These are phyloP conservation scores for Hypoxylon sp. DNA, from an alignment of 2,329 filamentous ascomycete genomes.

Conservation along the genomic window DNA sequence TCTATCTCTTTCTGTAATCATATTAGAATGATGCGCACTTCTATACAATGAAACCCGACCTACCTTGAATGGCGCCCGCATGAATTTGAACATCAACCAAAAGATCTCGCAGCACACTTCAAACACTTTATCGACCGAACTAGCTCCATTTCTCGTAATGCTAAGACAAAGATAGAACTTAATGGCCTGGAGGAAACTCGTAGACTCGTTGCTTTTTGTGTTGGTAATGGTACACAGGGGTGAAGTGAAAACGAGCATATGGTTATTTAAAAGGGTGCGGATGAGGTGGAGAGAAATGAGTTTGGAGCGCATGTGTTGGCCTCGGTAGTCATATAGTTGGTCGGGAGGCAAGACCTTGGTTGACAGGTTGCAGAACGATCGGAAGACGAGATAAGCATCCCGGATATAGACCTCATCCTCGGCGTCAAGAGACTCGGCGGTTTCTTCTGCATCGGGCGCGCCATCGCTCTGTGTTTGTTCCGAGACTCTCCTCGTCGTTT, in stretches of 20 bases:
- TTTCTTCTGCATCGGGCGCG: conserved; percentile 68
- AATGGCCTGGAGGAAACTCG: conserved; percentile 91
- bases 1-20: conserved; percentile 87
- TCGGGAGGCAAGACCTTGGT: conserved; percentile 92
- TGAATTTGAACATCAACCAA: conserved; percentile 95
- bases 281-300: conserved; percentile 95
- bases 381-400: conserved; percentile 96
- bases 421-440: conserved; percentile 72
- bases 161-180: conserved; percentile 98
- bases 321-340: conserved; percentile 91
- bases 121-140: conserved; percentile 91
- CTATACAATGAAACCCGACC: conserved; percentile 46
- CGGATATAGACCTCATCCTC: conserved; percentile 98
- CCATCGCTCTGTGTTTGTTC: conserved; percentile 70
- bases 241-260: conserved; percentile 90
- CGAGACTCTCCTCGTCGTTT: conserved; percentile 64
- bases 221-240: conserved; percentile 93
- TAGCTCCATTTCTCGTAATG: conserved; percentile 94
- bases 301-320: conserved; percentile 97
- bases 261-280: conserved; percentile 94
- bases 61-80: conserved; percentile 94
- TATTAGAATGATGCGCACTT: conserved; percentile 48
- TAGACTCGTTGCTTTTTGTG: conserved; percentile 89
- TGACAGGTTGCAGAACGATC: conserved; percentile 97
- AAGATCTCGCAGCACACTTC: conserved; percentile 98